Conservation (phyloP, 257 asterid species). For the Solanum etuberosum region DNA sequence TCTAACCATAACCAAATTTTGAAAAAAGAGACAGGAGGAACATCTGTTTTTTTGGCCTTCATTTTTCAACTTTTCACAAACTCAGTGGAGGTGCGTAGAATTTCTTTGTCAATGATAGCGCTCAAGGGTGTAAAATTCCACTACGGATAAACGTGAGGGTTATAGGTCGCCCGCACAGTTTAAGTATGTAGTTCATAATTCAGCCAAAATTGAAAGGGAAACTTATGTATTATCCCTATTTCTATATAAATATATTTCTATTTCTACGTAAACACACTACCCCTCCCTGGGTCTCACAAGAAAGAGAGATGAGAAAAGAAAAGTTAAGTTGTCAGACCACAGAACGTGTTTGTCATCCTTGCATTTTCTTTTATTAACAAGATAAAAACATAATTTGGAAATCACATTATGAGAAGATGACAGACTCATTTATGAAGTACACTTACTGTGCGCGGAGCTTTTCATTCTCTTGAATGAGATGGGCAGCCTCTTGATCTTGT, state of each 20-base stretch:
- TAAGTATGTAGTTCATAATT: neutral
- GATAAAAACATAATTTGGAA: neutral
- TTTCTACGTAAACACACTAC: neutral
- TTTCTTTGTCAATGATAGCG: neutral
- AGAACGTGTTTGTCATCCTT: neutral
- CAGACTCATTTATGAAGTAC: neutral
- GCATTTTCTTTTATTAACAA: neutral
- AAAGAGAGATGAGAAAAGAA: neutral
- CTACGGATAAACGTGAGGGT: neutral
- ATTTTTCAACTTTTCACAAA: neutral
- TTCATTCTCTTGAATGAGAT: conserved; percentile 39
- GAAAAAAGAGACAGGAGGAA: neutral
- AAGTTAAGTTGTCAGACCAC: neutral
- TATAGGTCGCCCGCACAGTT: neutral
- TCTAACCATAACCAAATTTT: neutral
- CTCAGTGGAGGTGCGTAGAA: neutral
- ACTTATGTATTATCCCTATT: neutral
- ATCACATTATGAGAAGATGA: neutral
- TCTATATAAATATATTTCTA: neutral
- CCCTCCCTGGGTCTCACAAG: neutral
- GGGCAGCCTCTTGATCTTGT: conserved; percentile 31
- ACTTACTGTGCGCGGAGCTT: conserved; percentile 58
- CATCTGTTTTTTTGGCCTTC: neutral
- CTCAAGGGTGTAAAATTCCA: neutral
- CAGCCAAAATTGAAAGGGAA: neutral